These are phyloP conservation scores for Ceratobasidium sp. DNA, from an alignment of 1,284 basidiomycete species.

Conservation along the genomic window DNA sequence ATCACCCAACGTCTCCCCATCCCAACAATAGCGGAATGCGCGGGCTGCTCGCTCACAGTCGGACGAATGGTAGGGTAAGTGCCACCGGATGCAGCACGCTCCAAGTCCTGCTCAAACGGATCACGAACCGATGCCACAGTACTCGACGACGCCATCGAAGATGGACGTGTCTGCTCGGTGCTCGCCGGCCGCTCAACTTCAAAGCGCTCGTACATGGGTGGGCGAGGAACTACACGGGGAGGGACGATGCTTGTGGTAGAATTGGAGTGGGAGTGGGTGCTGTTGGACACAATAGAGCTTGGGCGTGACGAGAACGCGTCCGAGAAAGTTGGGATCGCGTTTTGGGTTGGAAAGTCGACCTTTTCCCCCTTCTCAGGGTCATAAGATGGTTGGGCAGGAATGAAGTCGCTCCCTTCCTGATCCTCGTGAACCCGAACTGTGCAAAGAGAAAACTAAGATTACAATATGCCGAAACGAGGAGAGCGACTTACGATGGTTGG, in stretches of 20 bases:
- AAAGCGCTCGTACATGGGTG: conserved; percentile 14
- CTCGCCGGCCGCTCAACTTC: conserved; percentile 26
- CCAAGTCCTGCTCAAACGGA: conserved; percentile 41
- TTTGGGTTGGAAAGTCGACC: conserved; percentile 68
- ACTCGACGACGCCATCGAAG: conserved; percentile 8
- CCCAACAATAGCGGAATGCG: conserved; percentile 18
- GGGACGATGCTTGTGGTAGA: conserved; percentile 53
- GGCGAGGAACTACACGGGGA: conserved; percentile 46
- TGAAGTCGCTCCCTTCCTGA: conserved; percentile 64
- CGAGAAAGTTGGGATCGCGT: conserved; percentile 62
- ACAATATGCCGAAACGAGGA: background rate
- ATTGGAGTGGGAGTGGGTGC: conserved; percentile 29
- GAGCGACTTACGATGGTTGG: conserved; percentile 67
- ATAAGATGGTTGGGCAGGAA: conserved; percentile 51
- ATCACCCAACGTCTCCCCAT: conserved; percentile 50
- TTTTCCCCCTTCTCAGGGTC: conserved; percentile 61
- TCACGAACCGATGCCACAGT: conserved; percentile 10
- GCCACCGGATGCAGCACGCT: conserved; percentile 5
- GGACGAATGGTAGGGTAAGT: conserved; percentile 24
- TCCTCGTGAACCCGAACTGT: conserved; percentile 68
- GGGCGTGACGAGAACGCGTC: conserved; percentile 58
- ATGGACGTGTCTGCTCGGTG: background rate
- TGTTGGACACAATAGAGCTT: conserved; percentile 14
- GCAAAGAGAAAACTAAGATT: conserved; percentile 6
- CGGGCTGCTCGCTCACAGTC: conserved; percentile 30